These are phyloP conservation scores for Vitis labrusca DNA, from an alignment of 164 flowering plant genomes.

Conservation along the genomic window DNA sequence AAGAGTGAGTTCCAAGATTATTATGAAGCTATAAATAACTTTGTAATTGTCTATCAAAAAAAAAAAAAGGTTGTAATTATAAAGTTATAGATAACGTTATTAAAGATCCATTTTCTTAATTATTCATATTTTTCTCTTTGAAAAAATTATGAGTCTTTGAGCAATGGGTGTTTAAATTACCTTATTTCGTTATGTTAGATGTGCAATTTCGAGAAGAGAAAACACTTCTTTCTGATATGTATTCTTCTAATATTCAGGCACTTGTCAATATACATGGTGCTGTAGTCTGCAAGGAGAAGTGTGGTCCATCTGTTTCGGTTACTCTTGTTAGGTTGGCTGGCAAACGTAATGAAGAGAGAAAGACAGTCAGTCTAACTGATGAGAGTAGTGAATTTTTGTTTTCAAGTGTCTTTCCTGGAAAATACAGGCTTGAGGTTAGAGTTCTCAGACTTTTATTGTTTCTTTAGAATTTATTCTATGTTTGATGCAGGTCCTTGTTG, in stretches of 20 bases:
- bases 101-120: neutral
- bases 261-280: slow-evolving; percentile 72
- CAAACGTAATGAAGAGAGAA: slow-evolving; percentile 40
- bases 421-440: slow-evolving; percentile 81
- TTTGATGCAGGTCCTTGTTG: neutral
- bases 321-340: slow-evolving; percentile 50
- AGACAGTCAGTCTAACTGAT: slow-evolving; percentile 52
- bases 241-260: slow-evolving; percentile 51
- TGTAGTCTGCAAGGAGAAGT: slow-evolving; percentile 82
- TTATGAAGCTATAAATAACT: neutral
- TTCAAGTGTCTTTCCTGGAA: slow-evolving; percentile 80
- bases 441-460: neutral
- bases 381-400: slow-evolving; percentile 63
- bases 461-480: neutral
- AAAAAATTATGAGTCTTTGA: neutral
- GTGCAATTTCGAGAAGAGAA: neutral
- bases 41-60: no score
- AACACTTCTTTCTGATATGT: neutral
- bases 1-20: neutral
- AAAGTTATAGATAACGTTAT: no score
- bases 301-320: slow-evolving; percentile 66
- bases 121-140: neutral
- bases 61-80: no score
- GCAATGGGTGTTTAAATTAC: neutral
- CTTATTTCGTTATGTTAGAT: slow-evolving; percentile 1